Evolutionary conservation across 768 basidiomycete species (phyloP).

Genomic region (Trametes elegans): DNA sequence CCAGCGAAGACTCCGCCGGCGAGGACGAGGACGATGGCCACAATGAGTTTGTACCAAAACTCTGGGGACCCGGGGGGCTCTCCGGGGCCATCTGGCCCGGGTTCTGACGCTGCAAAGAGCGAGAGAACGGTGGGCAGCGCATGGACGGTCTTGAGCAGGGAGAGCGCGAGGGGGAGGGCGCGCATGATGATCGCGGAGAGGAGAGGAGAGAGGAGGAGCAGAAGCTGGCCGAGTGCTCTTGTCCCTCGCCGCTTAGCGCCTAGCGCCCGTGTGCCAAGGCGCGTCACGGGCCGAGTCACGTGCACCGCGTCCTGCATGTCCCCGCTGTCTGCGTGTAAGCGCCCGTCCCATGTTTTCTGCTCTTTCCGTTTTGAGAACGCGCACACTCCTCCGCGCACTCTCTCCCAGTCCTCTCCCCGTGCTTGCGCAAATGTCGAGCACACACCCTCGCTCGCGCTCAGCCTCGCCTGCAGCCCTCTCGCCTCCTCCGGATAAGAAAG

Average conservation of each 20-base stretch:
- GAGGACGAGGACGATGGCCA: slow-evolving; percentile 71
- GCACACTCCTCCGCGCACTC: not conserved
- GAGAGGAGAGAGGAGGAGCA: not conserved
- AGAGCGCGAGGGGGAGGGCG: not conserved
- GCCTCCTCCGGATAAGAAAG: slow-evolving; percentile 30
- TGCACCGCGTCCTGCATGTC: slow-evolving; percentile 11
- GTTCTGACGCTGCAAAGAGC: slow-evolving; percentile 7
- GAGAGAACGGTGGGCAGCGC: slow-evolving; percentile 18
- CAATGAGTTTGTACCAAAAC: slow-evolving; percentile 71
- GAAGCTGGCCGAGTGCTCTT: not conserved
- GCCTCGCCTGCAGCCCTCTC: not conserved
- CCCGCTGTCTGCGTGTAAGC: not conserved
- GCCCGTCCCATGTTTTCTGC: slow-evolving; percentile 13
- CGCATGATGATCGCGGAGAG: too few species aligned
- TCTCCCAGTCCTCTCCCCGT: not conserved
- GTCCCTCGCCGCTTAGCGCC: too few species aligned
- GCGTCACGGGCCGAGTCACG: slow-evolving; percentile 15
- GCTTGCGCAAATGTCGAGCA: slow-evolving; percentile 4
- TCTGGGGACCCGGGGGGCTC: slow-evolving; percentile 51
- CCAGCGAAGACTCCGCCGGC: slow-evolving; percentile 92
- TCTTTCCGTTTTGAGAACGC: not conserved
- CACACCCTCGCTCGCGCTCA: slow-evolving; percentile 11
- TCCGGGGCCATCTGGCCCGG: not conserved
- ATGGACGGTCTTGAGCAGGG: not conserved
- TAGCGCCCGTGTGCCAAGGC: not conserved